Evolutionary conservation across 352 stramenopile genomes (phyloP), one percentile per base, ranked within the genome.

Genomic region (Phytophthora lateralis): DNA sequence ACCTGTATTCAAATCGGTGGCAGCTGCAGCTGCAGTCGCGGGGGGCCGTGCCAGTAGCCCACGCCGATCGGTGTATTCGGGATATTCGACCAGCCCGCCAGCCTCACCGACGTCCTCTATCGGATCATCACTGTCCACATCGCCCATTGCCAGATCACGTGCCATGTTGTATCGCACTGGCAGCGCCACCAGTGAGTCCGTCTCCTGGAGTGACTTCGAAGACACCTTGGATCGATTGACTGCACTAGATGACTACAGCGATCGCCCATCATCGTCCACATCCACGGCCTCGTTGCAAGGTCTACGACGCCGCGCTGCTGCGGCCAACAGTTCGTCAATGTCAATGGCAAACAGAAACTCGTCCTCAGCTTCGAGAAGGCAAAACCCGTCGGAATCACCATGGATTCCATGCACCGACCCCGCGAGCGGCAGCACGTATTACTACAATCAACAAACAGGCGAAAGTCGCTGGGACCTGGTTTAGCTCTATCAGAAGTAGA

Each of bases 381-480:
- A 63, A 47, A 30, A 9, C 2, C 27, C 27, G 34, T 53, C 46
- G 6, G 52, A 69, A 11, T 43, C 55, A 6, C 50, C 60, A 32
- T 93, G 81, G 82, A 64, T 91, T 38, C 69, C 87, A 42, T 90
- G 78, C 60, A 69, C 85, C 34, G 83, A 94, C 58, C 59, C 79
- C 26, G 48, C 62, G 21, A 79, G 68, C 3, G 76, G 80, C 20
- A 84, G 68, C 24, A 55, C 63, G 14, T 93, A 94, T 45, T 87
- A 83, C 69, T 91, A 91, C 66, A 91, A 89, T 62, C 80, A 86
- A 32, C 64, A 64, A 60, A 93, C 80, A 21, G 83, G 80, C 7
- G 83, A 94, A 70, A 91, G 82, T 55, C 67, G 72, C 45, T 94
- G 82, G 82, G 74, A 84, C 52, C 44, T 66, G 38, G 37, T 32